Conservation (phyloP, 1,284 basidiomycete genomes). For the Apiotrichum gracile region DNA sequence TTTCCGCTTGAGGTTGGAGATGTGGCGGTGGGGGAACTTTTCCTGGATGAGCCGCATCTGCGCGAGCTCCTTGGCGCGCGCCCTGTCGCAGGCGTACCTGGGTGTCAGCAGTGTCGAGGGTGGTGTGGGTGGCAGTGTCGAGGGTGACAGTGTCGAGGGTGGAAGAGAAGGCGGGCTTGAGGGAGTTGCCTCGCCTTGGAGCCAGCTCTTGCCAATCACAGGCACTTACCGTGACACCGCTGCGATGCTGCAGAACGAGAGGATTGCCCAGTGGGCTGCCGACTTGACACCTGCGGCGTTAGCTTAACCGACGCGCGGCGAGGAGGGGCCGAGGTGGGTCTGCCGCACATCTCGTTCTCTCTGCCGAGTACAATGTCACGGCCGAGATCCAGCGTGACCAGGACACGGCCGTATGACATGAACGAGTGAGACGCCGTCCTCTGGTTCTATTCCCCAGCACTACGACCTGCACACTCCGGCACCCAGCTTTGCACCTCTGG, state of each 20-base stretch:
- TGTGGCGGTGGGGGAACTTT: conserved; percentile 42
- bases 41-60: conserved; percentile 44
- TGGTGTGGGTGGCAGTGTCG: no score
- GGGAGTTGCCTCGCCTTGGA: no score
- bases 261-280: conserved; percentile 42
- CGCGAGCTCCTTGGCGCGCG: conserved; percentile 27
- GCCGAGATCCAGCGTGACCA: no score
- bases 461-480: not conserved
- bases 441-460: no score
- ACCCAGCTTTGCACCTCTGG: not conserved
- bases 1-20: conserved; percentile 35
- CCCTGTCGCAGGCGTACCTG: not conserved
- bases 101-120: not conserved
- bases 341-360: no score
- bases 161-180: no score
- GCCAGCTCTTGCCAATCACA: no score
- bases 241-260: conserved; percentile 35
- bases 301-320: conserved; percentile 1
- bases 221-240: conserved; percentile 33
- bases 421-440: no score
- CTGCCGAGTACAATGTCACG: no score
- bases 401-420: no score
- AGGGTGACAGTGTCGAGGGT: no score
- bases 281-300: not conserved
- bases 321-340: no score